Evolutionary conservation across 192 early-diverging fungal species (phyloP).

Genomic region (Coemansia sp.): DNA sequence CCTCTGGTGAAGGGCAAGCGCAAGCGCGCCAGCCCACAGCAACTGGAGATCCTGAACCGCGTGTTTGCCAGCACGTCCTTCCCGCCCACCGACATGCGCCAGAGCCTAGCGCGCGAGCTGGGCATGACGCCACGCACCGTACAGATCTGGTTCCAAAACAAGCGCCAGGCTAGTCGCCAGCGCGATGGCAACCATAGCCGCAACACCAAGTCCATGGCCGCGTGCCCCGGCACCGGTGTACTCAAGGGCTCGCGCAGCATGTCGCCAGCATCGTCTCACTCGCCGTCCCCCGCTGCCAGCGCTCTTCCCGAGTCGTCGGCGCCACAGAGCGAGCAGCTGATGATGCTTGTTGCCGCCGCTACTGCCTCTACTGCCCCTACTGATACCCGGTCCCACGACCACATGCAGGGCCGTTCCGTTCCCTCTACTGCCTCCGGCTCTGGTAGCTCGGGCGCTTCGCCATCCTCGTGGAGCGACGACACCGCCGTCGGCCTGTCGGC

Average conservation of each 20-base stretch:
- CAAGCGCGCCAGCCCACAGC: conserved; percentile 74
- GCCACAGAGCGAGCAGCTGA: conserved; percentile 22
- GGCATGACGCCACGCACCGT: conserved; percentile 89
- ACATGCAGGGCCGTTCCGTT: no score
- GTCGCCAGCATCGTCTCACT: conserved; percentile 13
- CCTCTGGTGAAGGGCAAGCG: conserved; percentile 65
- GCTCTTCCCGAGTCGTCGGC: not conserved
- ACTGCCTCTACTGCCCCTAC: conserved; percentile 10
- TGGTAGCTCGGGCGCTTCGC: no score
- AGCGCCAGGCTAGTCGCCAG: conserved; percentile 72
- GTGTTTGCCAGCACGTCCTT: conserved; percentile 77
- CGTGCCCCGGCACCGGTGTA: conserved; percentile 5
- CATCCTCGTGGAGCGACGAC: no score
- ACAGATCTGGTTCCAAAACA: conserved; percentile 99
- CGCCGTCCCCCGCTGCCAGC: conserved; percentile 15
- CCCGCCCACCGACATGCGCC: conserved; percentile 77
- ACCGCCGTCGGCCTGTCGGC: no score
- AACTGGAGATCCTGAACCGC: conserved; percentile 69
- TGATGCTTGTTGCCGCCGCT: conserved; percentile 36
- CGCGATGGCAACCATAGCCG: conserved; percentile 52
- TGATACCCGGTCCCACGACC: no score
- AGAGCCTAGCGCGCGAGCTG: conserved; percentile 70
- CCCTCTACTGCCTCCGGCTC: conserved; percentile 1
- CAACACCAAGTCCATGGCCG: conserved; percentile 43
- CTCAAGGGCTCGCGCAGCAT: conserved; percentile 8